Evolutionary conservation across 2,329 filamentous ascomycete species (phyloP).

Genomic region (Chaetomium olivaceum): DNA sequence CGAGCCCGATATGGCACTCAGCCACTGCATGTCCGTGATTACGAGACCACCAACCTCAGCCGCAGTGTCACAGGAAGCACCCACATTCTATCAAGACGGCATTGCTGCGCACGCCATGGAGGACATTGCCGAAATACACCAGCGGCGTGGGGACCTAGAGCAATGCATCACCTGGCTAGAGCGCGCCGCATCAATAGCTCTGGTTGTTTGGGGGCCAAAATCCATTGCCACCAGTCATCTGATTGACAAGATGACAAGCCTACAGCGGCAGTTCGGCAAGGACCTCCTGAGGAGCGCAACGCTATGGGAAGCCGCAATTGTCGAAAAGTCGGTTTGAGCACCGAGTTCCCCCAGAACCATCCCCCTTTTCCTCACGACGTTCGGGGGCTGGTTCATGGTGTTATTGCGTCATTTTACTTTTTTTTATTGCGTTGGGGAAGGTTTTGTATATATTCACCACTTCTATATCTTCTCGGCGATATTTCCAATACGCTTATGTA

Average conservation of each 20-base stretch:
- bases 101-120: conserved; percentile 34
- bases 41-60: conserved; percentile 19
- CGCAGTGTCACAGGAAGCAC: background rate
- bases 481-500: background rate
- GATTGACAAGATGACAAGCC: conserved; percentile 32
- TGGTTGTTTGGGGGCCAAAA: conserved; percentile 30
- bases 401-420: background rate
- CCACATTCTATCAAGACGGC: conserved; percentile 29
- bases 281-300: conserved; percentile 30
- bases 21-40: conserved; percentile 33
- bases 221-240: conserved; percentile 31
- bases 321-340: background rate
- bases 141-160: conserved; percentile 31
- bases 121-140: conserved; percentile 33
- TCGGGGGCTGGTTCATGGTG: background rate
- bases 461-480: background rate
- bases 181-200: conserved; percentile 29
- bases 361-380: background rate
- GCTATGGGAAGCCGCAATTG: conserved; percentile 30
- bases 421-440: background rate
- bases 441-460: background rate
- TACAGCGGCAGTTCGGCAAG: conserved; percentile 30
- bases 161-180: conserved; percentile 32
- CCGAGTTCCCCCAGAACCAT: background rate
- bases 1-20: conserved; percentile 28